Evolutionary conservation across 2,329 filamentous ascomycete species (phyloP).

Genomic region (Exophiala bonariae): DNA sequence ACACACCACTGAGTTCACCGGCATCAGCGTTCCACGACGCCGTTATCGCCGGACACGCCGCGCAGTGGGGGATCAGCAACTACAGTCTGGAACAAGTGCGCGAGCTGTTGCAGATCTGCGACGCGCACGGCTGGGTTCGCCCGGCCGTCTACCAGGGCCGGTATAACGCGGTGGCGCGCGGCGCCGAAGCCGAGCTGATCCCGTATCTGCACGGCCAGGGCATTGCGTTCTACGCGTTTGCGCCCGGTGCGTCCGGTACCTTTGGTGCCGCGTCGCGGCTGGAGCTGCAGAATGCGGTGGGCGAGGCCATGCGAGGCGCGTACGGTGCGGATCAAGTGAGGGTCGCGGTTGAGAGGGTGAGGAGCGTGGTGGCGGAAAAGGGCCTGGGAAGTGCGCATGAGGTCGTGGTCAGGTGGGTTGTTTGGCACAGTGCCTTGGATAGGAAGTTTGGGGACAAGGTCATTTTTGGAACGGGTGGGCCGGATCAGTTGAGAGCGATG

Average conservation of each 20-base stretch:
- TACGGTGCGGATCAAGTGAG: conserved; percentile 44
- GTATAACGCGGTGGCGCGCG: conserved; percentile 42
- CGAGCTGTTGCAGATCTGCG: conserved; percentile 48
- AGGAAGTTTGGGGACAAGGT: conserved; percentile 48
- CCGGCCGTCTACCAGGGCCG: conserved; percentile 51
- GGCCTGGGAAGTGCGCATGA: conserved; percentile 37
- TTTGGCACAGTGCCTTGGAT: conserved; percentile 42
- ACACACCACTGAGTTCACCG: conserved; percentile 37
- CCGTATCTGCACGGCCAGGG: conserved; percentile 44
- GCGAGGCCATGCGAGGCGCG: conserved; percentile 35
- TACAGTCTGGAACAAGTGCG: conserved; percentile 49
- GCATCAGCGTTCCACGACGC: conserved; percentile 1
- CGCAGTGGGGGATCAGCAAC: conserved; percentile 48
- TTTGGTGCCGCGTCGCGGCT: conserved; percentile 42
- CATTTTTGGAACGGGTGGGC: conserved; percentile 58
- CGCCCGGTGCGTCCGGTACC: conserved; percentile 49
- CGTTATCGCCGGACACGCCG: conserved; percentile 14
- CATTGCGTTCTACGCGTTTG: conserved; percentile 44
- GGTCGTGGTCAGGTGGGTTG: conserved; percentile 48
- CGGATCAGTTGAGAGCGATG: conserved; percentile 56
- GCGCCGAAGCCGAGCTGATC: conserved; percentile 42
- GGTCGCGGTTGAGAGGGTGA: conserved; percentile 38
- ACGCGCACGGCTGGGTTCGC: conserved; percentile 40
- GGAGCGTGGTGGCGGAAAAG: conserved; percentile 26
- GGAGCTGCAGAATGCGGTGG: conserved; percentile 42